A percentile compares a stretch with the other conserved stretches of the same genome.
These are phyloP conservation scores for Lactarius hatsudake DNA, from an alignment of 768 basidiomycete genomes.

Conservation along the genomic window DNA sequence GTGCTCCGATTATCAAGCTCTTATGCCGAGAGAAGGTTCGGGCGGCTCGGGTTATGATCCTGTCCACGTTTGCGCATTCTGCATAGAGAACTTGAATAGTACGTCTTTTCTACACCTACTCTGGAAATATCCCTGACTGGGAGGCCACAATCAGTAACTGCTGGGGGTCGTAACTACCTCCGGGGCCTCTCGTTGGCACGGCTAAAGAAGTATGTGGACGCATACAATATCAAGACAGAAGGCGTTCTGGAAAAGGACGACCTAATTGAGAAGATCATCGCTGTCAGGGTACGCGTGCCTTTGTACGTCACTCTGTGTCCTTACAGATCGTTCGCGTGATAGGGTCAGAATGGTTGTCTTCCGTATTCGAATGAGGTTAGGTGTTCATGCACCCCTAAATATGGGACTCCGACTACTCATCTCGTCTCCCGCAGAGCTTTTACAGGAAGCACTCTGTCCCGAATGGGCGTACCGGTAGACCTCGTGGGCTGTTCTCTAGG, in stretches of 20 bases:
- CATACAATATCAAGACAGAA: constrained; percentile 63
- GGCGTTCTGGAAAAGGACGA: constrained; percentile 77
- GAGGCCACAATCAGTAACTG: constrained; percentile 54
- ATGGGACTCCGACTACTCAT: neutral
- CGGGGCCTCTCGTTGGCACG: constrained; percentile 55
- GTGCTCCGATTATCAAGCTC: constrained; percentile 73
- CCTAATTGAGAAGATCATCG: constrained; percentile 61
- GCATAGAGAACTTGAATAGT: constrained; percentile 70
- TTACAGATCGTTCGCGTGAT: neutral
- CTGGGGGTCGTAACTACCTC: constrained; percentile 56
- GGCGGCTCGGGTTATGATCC: constrained; percentile 60
- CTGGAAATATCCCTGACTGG: constrained; percentile 9
- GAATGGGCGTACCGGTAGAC: constrained; percentile 33
- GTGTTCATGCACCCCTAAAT: neutral
- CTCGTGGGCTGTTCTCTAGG: constrained; percentile 46
- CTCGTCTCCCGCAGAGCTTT: constrained; percentile 40
- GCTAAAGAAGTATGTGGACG: constrained; percentile 65
- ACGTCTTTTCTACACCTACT: constrained; percentile 20
- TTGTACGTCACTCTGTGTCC: neutral
- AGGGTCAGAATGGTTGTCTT: constrained; percentile 65
- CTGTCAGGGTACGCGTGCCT: constrained; percentile 42
- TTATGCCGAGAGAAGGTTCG: constrained; percentile 61
- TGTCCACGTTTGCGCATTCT: constrained; percentile 67
- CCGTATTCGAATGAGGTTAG: constrained; percentile 58
- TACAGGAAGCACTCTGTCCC: constrained; percentile 67